phyloP scores from a whole-genome alignment of 2,329 filamentous ascomycete species.

The Rachicladosporium sp. region DNA sequence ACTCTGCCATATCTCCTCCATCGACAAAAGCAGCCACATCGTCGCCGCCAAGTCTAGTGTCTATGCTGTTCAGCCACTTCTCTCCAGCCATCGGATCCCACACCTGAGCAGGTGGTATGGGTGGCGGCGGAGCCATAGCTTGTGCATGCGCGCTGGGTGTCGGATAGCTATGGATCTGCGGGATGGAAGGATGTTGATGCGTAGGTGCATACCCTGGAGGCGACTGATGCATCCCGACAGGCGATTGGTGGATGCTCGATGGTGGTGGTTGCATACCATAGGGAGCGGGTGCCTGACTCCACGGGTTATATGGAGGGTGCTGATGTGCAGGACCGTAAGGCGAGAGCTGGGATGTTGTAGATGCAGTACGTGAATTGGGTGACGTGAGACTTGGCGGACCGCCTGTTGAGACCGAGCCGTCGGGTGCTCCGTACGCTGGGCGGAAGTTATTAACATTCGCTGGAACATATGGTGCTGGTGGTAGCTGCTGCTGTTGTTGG shows the following conservation, averaged over 20 bases:
- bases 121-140: slow-evolving; percentile 4
- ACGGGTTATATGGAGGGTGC: slow-evolving; percentile 9
- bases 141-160: slow-evolving; percentile 3
- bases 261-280: slow-evolving; percentile 11
- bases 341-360: slow-evolving; percentile 16
- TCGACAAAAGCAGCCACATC: slow-evolving; percentile 30
- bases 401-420: slow-evolving; percentile 9
- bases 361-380: slow-evolving; percentile 14
- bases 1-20: slow-evolving; percentile 24
- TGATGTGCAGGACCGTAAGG: slow-evolving; percentile 12
- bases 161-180: slow-evolving; percentile 1
- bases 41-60: slow-evolving; percentile 27
- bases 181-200: not conserved
- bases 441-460: slow-evolving; percentile 17
- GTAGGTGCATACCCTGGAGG: not conserved
- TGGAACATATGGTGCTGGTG: slow-evolving; percentile 6
- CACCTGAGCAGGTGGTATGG: slow-evolving; percentile 6
- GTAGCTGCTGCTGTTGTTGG: slow-evolving; percentile 8
- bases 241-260: slow-evolving; percentile 8
- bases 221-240: not conserved
- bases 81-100: slow-evolving; percentile 20
- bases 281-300: slow-evolving; percentile 11
- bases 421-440: slow-evolving; percentile 10
- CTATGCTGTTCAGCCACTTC: slow-evolving; percentile 24
- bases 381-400: slow-evolving; percentile 16